These are phyloP conservation scores for Globisporangium alternatum DNA, from an alignment of 352 stramenopile genomes.

Conservation along the genomic window DNA sequence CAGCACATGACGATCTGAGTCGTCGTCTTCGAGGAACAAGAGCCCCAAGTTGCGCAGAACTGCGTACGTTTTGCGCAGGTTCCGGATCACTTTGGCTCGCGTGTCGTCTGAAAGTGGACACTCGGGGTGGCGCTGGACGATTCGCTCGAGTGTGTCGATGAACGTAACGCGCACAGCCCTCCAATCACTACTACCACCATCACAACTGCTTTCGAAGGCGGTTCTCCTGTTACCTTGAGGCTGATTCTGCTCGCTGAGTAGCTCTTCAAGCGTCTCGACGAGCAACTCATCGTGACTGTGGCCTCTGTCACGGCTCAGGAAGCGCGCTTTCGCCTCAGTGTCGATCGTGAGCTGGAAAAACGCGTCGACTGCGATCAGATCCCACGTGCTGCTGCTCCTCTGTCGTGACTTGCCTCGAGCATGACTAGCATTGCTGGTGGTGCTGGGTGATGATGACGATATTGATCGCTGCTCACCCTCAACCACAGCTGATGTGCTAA, in stretches of 20 bases:
- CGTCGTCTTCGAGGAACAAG: conserved; percentile 55
- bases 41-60: conserved; percentile 41
- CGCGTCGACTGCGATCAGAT: conserved; percentile 29
- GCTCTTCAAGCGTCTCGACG: conserved; percentile 31
- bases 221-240: neutral
- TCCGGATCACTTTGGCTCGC: conserved; percentile 8
- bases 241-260: conserved; percentile 30
- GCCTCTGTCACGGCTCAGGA: conserved; percentile 20
- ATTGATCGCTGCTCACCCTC: neutral
- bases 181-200: neutral
- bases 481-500: neutral
- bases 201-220: neutral
- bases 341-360: conserved; percentile 47
- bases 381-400: conserved; percentile 25
- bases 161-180: conserved; percentile 15
- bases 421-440: neutral
- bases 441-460: neutral
- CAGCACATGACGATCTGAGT: conserved; percentile 50
- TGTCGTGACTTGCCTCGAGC: neutral
- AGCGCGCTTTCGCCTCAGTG: conserved; percentile 23
- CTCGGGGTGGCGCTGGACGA: neutral
- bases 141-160: conserved; percentile 9
- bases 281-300: conserved; percentile 30
- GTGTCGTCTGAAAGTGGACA: neutral
- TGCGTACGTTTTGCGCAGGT: conserved; percentile 39